phyloP scores from a whole-genome alignment of 805 yeast genomes.

The Schwanniomyces vanrijiae region DNA sequence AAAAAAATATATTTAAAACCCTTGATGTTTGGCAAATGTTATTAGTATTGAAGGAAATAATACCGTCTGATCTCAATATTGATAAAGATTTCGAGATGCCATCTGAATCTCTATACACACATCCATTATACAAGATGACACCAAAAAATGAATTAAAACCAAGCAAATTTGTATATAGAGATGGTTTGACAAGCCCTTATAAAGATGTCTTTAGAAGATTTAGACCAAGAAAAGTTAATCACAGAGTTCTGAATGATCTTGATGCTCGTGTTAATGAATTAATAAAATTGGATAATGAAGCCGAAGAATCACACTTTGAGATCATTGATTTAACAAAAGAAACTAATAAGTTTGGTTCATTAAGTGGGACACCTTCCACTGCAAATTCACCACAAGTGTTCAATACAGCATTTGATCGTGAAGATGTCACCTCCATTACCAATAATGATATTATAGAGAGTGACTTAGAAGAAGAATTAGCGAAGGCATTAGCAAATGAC shows the following conservation, averaged over 20 bases:
- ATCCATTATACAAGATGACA: conserved; percentile 39
- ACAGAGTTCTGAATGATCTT: conserved; percentile 70
- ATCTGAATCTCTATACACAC: conserved; percentile 28
- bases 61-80: conserved; percentile 37
- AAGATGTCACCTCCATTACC: conserved; percentile 15
- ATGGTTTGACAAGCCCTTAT: conserved; percentile 84
- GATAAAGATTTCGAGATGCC: conserved; percentile 50
- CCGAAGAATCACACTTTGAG: conserved; percentile 78
- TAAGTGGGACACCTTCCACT: conserved; percentile 25
- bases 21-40: conserved; percentile 85
- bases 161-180: conserved; percentile 54
- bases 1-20: conserved; percentile 83
- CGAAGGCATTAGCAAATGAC: conserved; percentile 50
- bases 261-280: conserved; percentile 79
- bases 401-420: conserved; percentile 7
- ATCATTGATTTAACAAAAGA: conserved; percentile 54
- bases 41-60: conserved; percentile 60
- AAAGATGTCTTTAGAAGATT: conserved; percentile 67
- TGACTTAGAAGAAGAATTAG: conserved; percentile 56
- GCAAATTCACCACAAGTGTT: conserved; percentile 24
- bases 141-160: conserved; percentile 40
- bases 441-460: conserved; percentile 18
- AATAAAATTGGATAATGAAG: conserved; percentile 73
- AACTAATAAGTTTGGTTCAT: conserved; percentile 14
- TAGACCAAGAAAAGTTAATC: conserved; percentile 68